Conservation (phyloP, 306 rosid genomes). For the Fragaria nilgerrensis region DNA sequence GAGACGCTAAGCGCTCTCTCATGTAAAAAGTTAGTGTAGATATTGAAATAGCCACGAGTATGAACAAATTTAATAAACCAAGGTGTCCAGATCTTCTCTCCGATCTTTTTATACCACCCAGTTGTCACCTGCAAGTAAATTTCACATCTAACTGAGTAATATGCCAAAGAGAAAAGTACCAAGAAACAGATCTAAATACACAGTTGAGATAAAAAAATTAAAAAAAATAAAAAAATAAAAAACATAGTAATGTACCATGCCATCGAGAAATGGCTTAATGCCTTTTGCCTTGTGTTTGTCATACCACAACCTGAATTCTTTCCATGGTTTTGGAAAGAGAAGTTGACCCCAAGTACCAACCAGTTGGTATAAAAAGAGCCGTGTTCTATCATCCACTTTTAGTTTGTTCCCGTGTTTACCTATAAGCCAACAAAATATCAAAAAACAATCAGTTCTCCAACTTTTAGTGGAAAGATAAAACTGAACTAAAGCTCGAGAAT, state of each 20-base stretch:
- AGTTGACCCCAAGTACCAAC: conserved; percentile 99
- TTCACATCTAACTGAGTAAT: conserved; percentile 27
- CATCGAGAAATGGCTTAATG: conserved; percentile 73
- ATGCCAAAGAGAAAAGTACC: conserved; percentile 11
- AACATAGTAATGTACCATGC: conserved; percentile 55
- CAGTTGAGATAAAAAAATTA: background rate
- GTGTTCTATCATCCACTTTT: conserved; percentile 53
- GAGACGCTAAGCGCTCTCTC: conserved; percentile 90
- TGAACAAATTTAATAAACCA: conserved; percentile 96
- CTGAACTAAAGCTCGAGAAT: background rate
- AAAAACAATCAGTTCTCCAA: background rate
- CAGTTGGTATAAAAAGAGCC: conserved; percentile 74
- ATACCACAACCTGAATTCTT: conserved; percentile 97
- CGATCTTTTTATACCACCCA: conserved; percentile 89
- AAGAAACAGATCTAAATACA: background rate
- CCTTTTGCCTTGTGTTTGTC: conserved; percentile 75
- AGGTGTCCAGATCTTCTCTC: conserved; percentile 98
- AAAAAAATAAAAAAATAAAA: background rate
- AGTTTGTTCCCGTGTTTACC: conserved; percentile 93
- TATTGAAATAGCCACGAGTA: conserved; percentile 73
- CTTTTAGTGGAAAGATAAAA: background rate
- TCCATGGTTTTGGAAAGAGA: conserved; percentile 97
- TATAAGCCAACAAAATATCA: conserved; percentile 26
- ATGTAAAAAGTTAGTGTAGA: conserved; percentile 66
- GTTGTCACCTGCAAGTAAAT: conserved; percentile 67